Evolutionary conservation across 495 filamentous ascomycete genomes (phyloP).

Genomic region (Pyrenula massariospora): DNA sequence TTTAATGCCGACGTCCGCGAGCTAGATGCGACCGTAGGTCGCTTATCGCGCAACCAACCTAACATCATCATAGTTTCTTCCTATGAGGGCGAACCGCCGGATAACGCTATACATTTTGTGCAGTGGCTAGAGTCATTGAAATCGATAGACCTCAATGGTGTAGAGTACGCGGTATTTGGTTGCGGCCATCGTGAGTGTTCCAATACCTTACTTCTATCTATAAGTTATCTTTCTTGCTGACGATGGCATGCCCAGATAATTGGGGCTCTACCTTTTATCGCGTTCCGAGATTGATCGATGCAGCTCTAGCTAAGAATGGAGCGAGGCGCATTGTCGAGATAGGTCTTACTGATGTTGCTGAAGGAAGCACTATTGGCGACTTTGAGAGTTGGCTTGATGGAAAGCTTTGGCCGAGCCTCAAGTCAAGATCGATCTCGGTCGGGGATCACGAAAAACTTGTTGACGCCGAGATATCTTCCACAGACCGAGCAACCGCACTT

Average conservation of each 20-base stretch:
- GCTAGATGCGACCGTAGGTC: no score
- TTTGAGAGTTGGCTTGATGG: not conserved
- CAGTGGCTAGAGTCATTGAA: slow-evolving; percentile 48
- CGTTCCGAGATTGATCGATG: not conserved
- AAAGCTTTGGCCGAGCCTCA: not conserved
- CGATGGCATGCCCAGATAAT: no score
- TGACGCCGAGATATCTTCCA: not conserved
- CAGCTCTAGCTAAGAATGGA: not conserved
- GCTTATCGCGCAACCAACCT: no score
- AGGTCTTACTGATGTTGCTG: not conserved
- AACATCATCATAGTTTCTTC: slow-evolving; percentile 58
- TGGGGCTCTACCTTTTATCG: not conserved
- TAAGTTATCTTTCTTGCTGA: no score
- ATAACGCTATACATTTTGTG: slow-evolving; percentile 61
- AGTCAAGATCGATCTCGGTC: no score
- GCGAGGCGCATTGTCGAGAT: not conserved
- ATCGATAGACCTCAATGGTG: slow-evolving; percentile 33
- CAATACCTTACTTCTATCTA: not conserved
- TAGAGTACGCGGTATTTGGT: slow-evolving; percentile 57
- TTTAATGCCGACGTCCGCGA: no score
- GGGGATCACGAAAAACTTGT: not conserved
- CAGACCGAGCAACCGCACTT: not conserved
- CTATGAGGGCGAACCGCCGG: slow-evolving; percentile 67
- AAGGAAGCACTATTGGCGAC: not conserved
- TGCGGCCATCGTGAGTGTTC: not conserved